phyloP scores from a whole-genome alignment of 805 yeast species.

The Candida arabinofermentans region DNA sequence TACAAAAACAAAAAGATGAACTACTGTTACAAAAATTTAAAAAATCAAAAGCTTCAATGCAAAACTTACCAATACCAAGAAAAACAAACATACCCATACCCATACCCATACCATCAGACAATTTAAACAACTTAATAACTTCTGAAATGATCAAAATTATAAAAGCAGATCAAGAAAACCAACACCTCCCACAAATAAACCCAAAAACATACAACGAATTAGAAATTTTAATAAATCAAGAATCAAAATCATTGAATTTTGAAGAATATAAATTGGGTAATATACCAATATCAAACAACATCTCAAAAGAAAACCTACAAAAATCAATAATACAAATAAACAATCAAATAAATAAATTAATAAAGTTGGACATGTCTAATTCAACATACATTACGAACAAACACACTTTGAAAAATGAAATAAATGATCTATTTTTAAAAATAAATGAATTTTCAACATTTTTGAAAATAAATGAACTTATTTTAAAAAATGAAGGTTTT shows the following conservation, averaged over 20 bases:
- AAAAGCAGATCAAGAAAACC: background rate
- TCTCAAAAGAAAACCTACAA: no score
- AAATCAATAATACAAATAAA: no score
- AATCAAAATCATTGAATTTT: background rate
- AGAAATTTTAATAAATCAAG: background rate
- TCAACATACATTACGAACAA: no score
- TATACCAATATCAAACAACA: no score
- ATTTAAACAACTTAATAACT: background rate
- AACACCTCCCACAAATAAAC: background rate
- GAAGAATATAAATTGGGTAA: background rate
- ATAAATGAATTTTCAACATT: no score
- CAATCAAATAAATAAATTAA: no score
- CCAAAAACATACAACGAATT: background rate
- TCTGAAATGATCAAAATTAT: background rate
- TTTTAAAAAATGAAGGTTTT: no score
- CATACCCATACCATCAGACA: background rate
- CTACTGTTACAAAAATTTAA: background rate
- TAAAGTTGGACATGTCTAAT: no score
- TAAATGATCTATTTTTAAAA: no score
- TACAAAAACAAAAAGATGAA: background rate
- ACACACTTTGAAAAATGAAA: no score
- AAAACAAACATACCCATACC: no score
- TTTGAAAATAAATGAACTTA: no score
- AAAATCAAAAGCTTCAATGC: background rate
- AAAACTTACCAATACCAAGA: background rate